phyloP scores from a whole-genome alignment of 2,329 filamentous ascomycete species.

The Didymella glomerata region DNA sequence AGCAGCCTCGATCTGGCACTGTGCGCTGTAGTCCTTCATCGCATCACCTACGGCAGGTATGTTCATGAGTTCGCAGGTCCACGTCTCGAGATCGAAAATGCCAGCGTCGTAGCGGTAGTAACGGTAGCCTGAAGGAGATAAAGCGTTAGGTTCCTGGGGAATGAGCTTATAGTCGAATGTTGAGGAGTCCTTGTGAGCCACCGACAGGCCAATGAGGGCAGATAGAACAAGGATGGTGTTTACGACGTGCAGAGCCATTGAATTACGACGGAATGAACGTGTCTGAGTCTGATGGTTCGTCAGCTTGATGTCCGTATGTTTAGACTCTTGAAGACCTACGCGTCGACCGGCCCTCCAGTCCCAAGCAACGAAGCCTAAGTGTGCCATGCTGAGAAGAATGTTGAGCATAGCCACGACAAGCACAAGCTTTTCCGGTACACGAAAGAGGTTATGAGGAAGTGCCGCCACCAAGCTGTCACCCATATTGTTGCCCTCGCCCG shows the following conservation, averaged over 20 bases:
- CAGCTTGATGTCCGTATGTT: background rate
- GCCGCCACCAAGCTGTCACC: conserved; percentile 39
- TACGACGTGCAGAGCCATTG: conserved; percentile 44
- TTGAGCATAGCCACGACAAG: conserved; percentile 13
- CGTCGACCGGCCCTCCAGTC: conserved; percentile 17
- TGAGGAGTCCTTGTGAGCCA: conserved; percentile 43
- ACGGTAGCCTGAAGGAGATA: conserved; percentile 16
- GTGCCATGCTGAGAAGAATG: conserved; percentile 8
- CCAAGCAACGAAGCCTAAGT: conserved; percentile 12
- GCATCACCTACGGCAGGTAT: conserved; percentile 37
- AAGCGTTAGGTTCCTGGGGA: conserved; percentile 13
- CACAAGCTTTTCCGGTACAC: conserved; percentile 29
- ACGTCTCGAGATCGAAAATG: conserved; percentile 49
- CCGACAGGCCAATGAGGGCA: conserved; percentile 41
- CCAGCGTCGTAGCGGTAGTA: conserved; percentile 44
- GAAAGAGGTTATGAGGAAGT: conserved; percentile 38
- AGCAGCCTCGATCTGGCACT: conserved; percentile 43
- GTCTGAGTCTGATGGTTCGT: conserved; percentile 32
- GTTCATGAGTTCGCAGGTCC: conserved; percentile 43
- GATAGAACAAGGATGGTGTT: conserved; percentile 44
- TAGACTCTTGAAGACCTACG: background rate
- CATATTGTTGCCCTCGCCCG: conserved; percentile 15
- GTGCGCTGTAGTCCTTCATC: conserved; percentile 37
- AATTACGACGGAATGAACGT: conserved; percentile 46
- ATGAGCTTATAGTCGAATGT: conserved; percentile 41